Evolutionary conservation across 2,329 filamentous ascomycete genomes (phyloP), one percentile per base, ranked within the genome.

Genomic region (Coniochaeta sp.): DNA sequence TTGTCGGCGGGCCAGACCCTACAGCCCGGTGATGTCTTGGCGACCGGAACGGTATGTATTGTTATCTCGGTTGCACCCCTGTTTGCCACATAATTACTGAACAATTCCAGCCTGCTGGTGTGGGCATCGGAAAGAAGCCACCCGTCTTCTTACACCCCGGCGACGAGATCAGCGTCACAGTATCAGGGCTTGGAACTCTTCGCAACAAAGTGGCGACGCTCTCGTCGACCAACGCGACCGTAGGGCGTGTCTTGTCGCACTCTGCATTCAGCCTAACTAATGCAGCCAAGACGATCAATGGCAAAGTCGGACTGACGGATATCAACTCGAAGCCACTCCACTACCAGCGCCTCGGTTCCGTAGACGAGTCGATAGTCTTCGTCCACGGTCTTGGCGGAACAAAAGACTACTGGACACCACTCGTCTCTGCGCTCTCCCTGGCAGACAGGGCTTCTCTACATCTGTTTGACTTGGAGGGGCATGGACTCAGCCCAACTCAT

Each of bases 371-470:
- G 0, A 68, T 81, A 7, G 68, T 84, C 26, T 84, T 84, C 62
- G 69, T 85, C n/a, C 82, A 85, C 62, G 82, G 82, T 6, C 72
- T 85, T 0, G 81, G 81, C 3, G 78, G 75, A 2, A 78, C 73
- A 1, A 71, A 71, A 3, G 73, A 76, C 4, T 78, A 71, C 64
- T 84, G 74, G 66, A 69, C 66, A 0, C 80, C 82, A 0, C 65
- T 84, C 7, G 71, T 81, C 28, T 62, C 71, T 0, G 63, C 66
- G 1, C 63, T 79, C 0, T 64, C 60, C 2, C 69, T 75, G 10
- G 60, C 63, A 4, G 62, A 68, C 14, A 64, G 67, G 2, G 68
- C 74, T 63, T 70, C 65, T 1, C 61, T 76, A 6, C 76, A 81
- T 61, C 65, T 82, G 0, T 77, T 78, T 60, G 83, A 85, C 62